A percentile compares a stretch with the other conserved stretches of the same genome.
These are phyloP conservation scores for Arabis alpina DNA, from an alignment of 345 rosid species.

Conservation along the genomic window DNA sequence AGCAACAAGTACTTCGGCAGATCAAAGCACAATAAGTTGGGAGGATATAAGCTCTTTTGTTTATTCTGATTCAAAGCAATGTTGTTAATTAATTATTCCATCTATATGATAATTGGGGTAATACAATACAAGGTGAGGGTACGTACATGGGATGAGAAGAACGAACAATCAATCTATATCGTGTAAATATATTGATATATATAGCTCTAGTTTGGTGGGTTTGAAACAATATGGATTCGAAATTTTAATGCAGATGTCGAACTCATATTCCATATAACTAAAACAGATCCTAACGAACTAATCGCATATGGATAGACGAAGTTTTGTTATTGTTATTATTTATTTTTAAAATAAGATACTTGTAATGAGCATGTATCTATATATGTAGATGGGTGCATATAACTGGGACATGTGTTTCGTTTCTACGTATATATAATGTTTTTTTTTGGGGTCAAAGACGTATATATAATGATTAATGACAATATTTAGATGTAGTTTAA, in stretches of 20 bases:
- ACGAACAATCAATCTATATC: not conserved
- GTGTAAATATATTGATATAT: constrained; percentile 1
- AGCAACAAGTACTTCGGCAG: constrained; percentile 50
- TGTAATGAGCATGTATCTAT: not conserved
- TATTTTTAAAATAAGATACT: not conserved
- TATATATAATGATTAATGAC: not conserved
- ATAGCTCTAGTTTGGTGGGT: not conserved
- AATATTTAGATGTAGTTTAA: too few species aligned
- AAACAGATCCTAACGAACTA: constrained; percentile 4
- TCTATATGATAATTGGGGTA: constrained; percentile 6
- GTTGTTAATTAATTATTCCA: constrained; percentile 17
- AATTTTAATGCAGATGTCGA: not conserved
- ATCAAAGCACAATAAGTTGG: constrained; percentile 55
- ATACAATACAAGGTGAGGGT: not conserved
- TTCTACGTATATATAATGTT: not conserved
- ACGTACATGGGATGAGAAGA: constrained; percentile 3
- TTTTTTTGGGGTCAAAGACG: too few species aligned
- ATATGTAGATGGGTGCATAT: not conserved
- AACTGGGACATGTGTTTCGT: constrained; percentile 7
- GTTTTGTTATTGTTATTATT: not conserved
- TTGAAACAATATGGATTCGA: not conserved
- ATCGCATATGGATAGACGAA: constrained; percentile 6
- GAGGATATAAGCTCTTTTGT: constrained; percentile 50
- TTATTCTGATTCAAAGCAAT: constrained; percentile 49
- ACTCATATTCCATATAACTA: not conserved